Evolutionary conservation across 1,139 yeast species (phyloP), one percentile per base, ranked within the genome.

Genomic region (Hyphopichia burtonii): DNA sequence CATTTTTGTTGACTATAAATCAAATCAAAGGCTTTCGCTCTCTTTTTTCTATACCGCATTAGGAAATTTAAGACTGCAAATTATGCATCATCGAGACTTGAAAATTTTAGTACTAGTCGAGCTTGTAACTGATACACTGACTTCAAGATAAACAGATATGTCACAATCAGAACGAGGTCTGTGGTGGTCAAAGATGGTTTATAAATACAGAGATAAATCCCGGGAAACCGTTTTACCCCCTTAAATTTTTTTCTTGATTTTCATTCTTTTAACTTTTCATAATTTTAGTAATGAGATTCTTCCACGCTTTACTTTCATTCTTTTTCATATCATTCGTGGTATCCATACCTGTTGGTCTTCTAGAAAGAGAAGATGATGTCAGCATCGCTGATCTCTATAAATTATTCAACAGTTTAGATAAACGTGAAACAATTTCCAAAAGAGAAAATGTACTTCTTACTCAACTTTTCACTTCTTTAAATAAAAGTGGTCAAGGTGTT

Each of bases 391-490:
- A 32, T 12, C 3, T 38, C 3, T 38, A 32, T 27, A 10, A 33
- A 11, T 18, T 25, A 6, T 10, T 32, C 10, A 19, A 37, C 14
- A 25, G 36, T 50, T 45, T 49, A 44, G 22, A 42, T 28, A 17
- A 44, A 44, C 5, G 35, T n/a, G 28, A 11, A 8, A 3, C 15
- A 3, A 7, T 28, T n/a, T 10, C 17, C 10, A 61, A 61, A 42
- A 59, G 63, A 54, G 67, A 60, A 30, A 55, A 54, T 39, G 44
- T 53, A 9, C 51, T 54, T 11, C 58, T 65, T 39, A 63, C 68
- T 2, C 46, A 53, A n/a, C 53, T 59, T 17, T 59, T 63, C 43
- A 57, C 59, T 18, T 52, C 52, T 8, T 53, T 65, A 44, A 64
- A 65, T 50, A 49, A 54, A 41, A 50, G 59, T 17, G 68, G 65